Conservation (phyloP, 208 protist species). For the Angomonas ambiguus region DNA sequence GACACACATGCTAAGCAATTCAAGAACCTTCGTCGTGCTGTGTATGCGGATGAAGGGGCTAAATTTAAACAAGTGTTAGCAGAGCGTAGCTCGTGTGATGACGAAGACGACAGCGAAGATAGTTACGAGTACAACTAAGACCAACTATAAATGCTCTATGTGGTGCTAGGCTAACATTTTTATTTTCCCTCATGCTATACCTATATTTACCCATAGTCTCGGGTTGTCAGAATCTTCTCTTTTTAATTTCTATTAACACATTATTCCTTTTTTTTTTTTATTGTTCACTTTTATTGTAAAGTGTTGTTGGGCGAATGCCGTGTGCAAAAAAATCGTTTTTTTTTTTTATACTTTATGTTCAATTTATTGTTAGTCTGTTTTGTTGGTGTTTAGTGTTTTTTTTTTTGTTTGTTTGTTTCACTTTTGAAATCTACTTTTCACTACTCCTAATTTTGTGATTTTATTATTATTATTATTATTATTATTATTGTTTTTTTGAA, state of each 20-base stretch:
- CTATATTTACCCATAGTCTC: not conserved
- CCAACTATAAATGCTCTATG: not conserved
- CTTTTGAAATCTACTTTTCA: not conserved
- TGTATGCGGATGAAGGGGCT: conserved; percentile 85
- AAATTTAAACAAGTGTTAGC: conserved; percentile 68
- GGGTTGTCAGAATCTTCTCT: not conserved
- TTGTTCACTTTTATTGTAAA: not conserved
- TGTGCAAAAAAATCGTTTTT: too few species aligned
- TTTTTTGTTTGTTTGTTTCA: not conserved
- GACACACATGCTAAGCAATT: conserved; percentile 62
- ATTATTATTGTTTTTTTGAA: not conserved
- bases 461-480: not conserved
- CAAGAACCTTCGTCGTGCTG: conserved; percentile 64
- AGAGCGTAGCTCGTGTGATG: conserved; percentile 22
- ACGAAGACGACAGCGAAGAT: conserved; percentile 43
- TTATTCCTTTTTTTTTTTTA: not conserved
- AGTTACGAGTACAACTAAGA: conserved; percentile 10
- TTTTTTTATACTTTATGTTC: too few species aligned
- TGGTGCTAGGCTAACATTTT: not conserved
- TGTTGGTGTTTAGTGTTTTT: not conserved
- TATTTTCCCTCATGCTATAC: not conserved
- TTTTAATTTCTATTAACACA: conserved; percentile 5
- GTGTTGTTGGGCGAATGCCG: too few species aligned
- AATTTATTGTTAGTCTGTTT: too few species aligned
- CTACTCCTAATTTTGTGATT: not conserved